Evolutionary conservation across 768 basidiomycete species (phyloP).

Genomic region (Boletus rex-veris): DNA sequence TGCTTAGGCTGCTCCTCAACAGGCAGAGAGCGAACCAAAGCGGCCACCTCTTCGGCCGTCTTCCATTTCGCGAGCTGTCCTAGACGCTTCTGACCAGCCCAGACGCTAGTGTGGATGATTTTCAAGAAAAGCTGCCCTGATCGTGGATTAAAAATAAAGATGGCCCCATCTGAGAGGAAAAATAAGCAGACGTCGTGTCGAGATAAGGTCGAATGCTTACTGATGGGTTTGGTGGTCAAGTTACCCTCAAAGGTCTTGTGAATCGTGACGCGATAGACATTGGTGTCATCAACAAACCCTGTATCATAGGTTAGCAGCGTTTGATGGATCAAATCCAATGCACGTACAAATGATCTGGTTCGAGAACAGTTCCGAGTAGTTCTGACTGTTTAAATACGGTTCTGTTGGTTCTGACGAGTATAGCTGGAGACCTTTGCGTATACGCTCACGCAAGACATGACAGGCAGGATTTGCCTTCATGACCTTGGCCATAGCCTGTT

Average conservation of each 20-base stretch:
- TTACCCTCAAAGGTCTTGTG: constrained; percentile 99
- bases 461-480: constrained; percentile 99
- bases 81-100: constrained; percentile 99
- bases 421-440: constrained; percentile 95
- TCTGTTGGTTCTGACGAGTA: constrained; percentile 99
- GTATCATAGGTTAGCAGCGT: constrained; percentile 10
- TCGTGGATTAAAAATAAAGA: constrained; percentile 99
- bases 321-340: not conserved
- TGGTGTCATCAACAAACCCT: constrained; percentile 99
- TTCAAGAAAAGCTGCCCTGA: constrained; percentile 98
- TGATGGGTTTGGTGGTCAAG: constrained; percentile 98
- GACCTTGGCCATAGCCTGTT: constrained; percentile 99
- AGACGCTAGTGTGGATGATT: constrained; percentile 99
- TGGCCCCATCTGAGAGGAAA: constrained; percentile 68
- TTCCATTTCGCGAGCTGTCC: constrained; percentile 99
- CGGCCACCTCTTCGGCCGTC: constrained; percentile 99
- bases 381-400: constrained; percentile 98
- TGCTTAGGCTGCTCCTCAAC: constrained; percentile 99
- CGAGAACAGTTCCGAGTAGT: constrained; percentile 93
- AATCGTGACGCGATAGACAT: constrained; percentile 98
- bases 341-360: constrained; percentile 94
- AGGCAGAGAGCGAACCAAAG: constrained; percentile 93
- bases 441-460: constrained; percentile 97
- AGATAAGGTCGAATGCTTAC: constrained; percentile 37
- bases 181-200: not conserved